A percentile compares a stretch with the other conserved stretches of the same genome.
Evolutionary conservation across 176 grass and related monocot genomes (phyloP).

Genomic region (Lolium perenne): DNA sequence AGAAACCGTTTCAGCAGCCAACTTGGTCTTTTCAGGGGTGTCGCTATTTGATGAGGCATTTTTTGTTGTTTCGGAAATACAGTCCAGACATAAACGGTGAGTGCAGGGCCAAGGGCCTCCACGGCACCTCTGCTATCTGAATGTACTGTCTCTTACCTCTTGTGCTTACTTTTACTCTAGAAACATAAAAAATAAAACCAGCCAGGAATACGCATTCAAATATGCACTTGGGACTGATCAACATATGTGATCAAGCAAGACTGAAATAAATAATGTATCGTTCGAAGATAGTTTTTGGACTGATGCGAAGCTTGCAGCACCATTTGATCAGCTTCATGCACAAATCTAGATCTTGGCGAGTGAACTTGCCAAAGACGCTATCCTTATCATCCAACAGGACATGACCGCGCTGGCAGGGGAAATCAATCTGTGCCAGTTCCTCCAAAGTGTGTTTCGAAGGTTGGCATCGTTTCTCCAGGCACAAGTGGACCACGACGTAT

Average conservation of each 20-base stretch:
- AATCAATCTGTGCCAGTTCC: background rate
- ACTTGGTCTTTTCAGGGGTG: background rate
- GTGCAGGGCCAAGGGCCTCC: no score
- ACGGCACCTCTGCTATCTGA: no score
- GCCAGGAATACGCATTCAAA: no score
- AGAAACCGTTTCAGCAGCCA: background rate
- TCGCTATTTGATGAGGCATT: no score
- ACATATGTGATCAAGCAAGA: no score
- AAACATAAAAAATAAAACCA: no score
- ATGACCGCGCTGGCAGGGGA: background rate
- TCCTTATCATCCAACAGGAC: background rate
- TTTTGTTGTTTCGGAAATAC: no score
- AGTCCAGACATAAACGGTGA: no score
- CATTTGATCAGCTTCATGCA: slow-evolving; percentile 19
- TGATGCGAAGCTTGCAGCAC: slow-evolving; percentile 10
- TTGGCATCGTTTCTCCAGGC: slow-evolving; percentile 21
- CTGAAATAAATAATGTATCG: no score
- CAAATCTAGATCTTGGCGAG: background rate
- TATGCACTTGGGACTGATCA: no score
- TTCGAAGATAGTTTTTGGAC: background rate
- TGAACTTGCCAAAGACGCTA: background rate
- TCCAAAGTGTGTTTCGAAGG: background rate
- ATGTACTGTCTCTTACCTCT: no score
- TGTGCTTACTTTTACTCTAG: no score
- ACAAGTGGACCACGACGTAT: slow-evolving; percentile 14